These are phyloP conservation scores for Solanum rostratum DNA, from an alignment of 257 asterid genomes.

Conservation along the genomic window DNA sequence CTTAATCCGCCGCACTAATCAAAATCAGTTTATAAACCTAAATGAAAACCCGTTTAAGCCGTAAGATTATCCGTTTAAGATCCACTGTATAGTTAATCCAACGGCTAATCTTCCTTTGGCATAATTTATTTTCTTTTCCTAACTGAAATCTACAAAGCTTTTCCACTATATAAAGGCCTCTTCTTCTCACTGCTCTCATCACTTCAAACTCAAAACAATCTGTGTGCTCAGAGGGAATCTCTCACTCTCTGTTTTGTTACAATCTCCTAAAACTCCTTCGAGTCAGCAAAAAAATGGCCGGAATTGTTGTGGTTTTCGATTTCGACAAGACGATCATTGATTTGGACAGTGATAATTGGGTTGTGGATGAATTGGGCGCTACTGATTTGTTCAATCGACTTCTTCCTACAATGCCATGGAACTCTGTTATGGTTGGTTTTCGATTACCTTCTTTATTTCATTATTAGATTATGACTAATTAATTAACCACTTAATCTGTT, in stretches of 20 bases:
- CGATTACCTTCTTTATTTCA: not conserved
- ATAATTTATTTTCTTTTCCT: slow-evolving; percentile 1
- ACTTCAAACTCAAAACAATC: not conserved
- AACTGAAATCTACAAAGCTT: not conserved
- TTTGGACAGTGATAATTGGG: slow-evolving; percentile 37
- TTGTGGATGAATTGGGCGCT: slow-evolving; percentile 24
- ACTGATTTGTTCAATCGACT: slow-evolving; percentile 20
- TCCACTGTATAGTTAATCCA: slow-evolving; percentile 2
- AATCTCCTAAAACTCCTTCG: not conserved
- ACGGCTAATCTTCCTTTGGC: slow-evolving; percentile 30
- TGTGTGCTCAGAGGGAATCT: not conserved
- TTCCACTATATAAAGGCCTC: not conserved
- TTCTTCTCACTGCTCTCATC: not conserved
- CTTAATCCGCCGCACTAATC: not conserved
- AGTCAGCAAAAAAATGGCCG: not conserved
- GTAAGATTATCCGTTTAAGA: not conserved
- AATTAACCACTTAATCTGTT: too few species aligned
- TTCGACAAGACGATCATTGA: slow-evolving; percentile 35
- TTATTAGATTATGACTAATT: not conserved
- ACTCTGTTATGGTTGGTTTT: slow-evolving; percentile 20
- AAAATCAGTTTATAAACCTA: not conserved
- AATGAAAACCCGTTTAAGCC: not conserved
- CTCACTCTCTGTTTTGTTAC: not conserved
- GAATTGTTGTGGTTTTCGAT: slow-evolving; percentile 23
- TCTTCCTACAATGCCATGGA: slow-evolving; percentile 30